Evolutionary conservation across 768 basidiomycete genomes (phyloP).

Genomic region (Tylopilus sp.): DNA sequence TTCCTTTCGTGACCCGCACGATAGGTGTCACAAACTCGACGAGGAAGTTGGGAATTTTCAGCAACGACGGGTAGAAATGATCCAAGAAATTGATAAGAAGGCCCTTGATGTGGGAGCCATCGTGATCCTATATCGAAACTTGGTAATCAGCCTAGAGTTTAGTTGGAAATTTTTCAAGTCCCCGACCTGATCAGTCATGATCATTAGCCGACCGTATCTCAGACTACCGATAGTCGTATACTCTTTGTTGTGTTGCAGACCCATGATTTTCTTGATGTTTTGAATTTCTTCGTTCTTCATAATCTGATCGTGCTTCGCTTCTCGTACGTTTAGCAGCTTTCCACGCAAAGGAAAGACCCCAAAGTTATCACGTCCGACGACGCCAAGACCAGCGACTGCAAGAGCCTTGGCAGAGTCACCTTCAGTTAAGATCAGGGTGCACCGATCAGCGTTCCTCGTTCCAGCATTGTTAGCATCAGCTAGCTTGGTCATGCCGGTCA

Average conservation of each 20-base stretch:
- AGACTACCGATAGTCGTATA: slow-evolving; percentile 66
- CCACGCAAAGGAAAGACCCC: slow-evolving; percentile 98
- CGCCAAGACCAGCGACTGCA: slow-evolving; percentile 90
- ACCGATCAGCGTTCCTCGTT: slow-evolving; percentile 70
- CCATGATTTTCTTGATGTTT: slow-evolving; percentile 97
- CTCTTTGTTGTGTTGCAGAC: slow-evolving; percentile 89
- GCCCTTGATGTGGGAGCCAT: slow-evolving; percentile 99
- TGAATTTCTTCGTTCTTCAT: slow-evolving; percentile 98
- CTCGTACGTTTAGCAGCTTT: slow-evolving; percentile 95
- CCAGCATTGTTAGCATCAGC: slow-evolving; percentile 98
- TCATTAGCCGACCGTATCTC: slow-evolving; percentile 95
- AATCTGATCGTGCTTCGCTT: slow-evolving; percentile 93
- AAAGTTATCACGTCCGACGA: slow-evolving; percentile 94
- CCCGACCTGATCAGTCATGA: slow-evolving; percentile 98
- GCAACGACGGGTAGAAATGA: slow-evolving; percentile 91
- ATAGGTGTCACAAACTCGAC: slow-evolving; percentile 99
- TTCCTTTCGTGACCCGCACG: slow-evolving; percentile 85
- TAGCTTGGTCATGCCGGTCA: slow-evolving; percentile 89
- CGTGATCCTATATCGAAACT: slow-evolving; percentile 75
- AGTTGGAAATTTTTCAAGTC: neutral
- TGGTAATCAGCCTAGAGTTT: neutral
- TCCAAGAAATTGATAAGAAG: slow-evolving; percentile 97
- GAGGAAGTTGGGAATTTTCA: slow-evolving; percentile 87
- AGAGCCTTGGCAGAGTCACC: slow-evolving; percentile 98
- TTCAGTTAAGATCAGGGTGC: slow-evolving; percentile 96